Base-by-base conservation (phyloP, 2,329 filamentous ascomycete genomes). In the Thermoascus crustaceus region DNA sequence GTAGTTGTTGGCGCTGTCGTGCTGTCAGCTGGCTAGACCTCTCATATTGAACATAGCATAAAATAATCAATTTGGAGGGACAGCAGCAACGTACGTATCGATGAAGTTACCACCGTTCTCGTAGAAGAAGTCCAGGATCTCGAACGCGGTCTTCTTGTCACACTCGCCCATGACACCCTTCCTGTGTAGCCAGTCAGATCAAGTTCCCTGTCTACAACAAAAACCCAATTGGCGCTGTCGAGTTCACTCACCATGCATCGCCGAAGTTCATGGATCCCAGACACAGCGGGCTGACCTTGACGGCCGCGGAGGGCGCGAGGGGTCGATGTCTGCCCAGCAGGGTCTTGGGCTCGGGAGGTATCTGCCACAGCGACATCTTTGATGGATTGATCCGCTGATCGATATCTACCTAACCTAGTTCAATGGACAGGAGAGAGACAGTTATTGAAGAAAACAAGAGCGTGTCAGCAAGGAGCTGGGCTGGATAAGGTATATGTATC, bases 261-360 rank as follows among this genome's bases (percentile, higher is more conserved):
- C 71, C 71, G 44, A 75, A 72, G 48, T 68, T 74, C 71, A 74
- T 74, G 1, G 64, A 62, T 14, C 71, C 72, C 1, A 75, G 57
- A 35, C 70, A 74, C 49, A 75, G 52, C 21, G 72, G 71, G 16
- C 64, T 70, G 10, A 75, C 72, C 30, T 68, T 64, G 9, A 75
- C 60, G 11, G 64, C 68, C 0, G 71, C 72, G 1, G 62, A 63
- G 5, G 71, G 67, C 3, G 71, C 63, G 4, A 76, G 62, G 10
- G 73, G 55, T 13, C 71, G 64, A 48, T 75, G 71, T 46, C 64
- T 68, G 25, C 69, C 72, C 32, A 76, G 61, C 4, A 64, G 53
- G 30, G 9, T 32, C 11, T 24, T 24, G 19, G 38, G 35, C 20
- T 37, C 29, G 10, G 38, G 38, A 5, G 30, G 9, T 8, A 22